Conservation (phyloP, 2,329 filamentous ascomycete genomes). For the Epichloe bromicola region DNA sequence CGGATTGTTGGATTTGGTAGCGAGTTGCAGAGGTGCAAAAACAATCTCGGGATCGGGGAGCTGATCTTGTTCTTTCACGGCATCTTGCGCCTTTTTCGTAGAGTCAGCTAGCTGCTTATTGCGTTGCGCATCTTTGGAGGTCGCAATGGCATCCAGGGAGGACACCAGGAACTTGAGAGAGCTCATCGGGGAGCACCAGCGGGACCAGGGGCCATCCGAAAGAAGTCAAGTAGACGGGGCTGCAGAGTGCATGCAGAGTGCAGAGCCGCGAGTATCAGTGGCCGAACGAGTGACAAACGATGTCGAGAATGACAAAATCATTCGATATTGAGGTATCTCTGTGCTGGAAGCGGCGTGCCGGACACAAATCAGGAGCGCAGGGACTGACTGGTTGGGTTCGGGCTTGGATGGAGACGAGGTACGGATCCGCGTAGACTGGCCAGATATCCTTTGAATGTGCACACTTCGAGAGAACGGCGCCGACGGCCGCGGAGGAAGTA, state of each 20-base stretch:
- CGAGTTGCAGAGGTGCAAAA: constrained; percentile 81
- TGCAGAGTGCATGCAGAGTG: background rate
- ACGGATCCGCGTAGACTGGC: background rate
- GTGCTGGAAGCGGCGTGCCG: background rate
- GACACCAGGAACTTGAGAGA: constrained; percentile 94
- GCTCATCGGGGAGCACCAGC: constrained; percentile 55
- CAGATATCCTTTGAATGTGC: background rate
- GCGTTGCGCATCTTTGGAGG: constrained; percentile 80
- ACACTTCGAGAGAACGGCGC: background rate
- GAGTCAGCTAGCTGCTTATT: constrained; percentile 75
- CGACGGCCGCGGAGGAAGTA: background rate
- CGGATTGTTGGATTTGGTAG: constrained; percentile 75
- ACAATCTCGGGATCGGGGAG: constrained; percentile 83
- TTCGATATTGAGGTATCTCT: background rate
- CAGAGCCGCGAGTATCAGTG: background rate
- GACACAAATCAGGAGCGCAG: background rate
- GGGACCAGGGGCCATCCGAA: constrained; percentile 32
- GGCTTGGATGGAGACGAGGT: background rate
- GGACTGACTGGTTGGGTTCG: background rate
- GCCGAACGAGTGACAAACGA: background rate
- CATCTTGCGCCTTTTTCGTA: constrained; percentile 66
- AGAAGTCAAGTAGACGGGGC: background rate
- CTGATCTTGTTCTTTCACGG: constrained; percentile 75
- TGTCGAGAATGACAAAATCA: background rate
- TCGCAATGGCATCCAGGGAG: constrained; percentile 80